A percentile compares a stretch with the other conserved stretches of the same genome.
Evolutionary conservation across 352 stramenopile species (phyloP).

Genomic region (Globisporangium viniferum): DNA sequence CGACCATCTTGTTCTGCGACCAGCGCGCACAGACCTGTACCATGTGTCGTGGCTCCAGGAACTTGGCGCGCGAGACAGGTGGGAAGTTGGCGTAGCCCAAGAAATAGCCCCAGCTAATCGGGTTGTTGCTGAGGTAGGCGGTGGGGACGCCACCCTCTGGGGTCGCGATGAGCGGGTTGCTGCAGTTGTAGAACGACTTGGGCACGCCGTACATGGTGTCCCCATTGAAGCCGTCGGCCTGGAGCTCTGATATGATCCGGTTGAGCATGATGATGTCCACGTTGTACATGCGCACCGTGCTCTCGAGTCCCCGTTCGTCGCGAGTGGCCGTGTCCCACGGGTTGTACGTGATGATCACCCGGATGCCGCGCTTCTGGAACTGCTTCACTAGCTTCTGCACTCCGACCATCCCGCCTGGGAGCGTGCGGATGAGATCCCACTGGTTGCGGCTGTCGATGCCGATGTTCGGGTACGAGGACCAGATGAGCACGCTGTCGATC

Average conservation of each 20-base stretch:
- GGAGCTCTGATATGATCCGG: conserved; percentile 31
- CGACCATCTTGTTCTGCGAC: conserved; percentile 63
- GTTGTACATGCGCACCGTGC: conserved; percentile 63
- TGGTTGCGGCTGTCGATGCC: conserved; percentile 85
- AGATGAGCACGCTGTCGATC: conserved; percentile 82
- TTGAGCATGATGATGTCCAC: conserved; percentile 63
- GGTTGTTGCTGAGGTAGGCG: conserved; percentile 58
- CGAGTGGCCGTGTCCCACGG: conserved; percentile 79
- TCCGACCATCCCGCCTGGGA: conserved; percentile 48
- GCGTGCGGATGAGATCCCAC: conserved; percentile 61
- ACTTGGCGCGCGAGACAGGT: conserved; percentile 68
- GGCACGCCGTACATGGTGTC: conserved; percentile 89
- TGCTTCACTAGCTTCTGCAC: conserved; percentile 46
- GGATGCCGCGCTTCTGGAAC: conserved; percentile 58
- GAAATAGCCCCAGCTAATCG: conserved; percentile 84
- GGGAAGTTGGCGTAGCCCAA: conserved; percentile 64
- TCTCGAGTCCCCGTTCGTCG: conserved; percentile 46
- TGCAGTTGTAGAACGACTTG: conserved; percentile 79
- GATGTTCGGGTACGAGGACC: conserved; percentile 80
- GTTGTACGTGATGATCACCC: conserved; percentile 81
- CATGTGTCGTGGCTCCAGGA: conserved; percentile 79
- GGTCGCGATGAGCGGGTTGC: conserved; percentile 41
- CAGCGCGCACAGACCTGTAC: conserved; percentile 79
- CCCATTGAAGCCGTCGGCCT: conserved; percentile 81
- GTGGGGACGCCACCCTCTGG: conserved; percentile 71